These are phyloP conservation scores for Whalleya microplaca DNA, from an alignment of 2,329 filamentous ascomycete species.

Conservation along the genomic window DNA sequence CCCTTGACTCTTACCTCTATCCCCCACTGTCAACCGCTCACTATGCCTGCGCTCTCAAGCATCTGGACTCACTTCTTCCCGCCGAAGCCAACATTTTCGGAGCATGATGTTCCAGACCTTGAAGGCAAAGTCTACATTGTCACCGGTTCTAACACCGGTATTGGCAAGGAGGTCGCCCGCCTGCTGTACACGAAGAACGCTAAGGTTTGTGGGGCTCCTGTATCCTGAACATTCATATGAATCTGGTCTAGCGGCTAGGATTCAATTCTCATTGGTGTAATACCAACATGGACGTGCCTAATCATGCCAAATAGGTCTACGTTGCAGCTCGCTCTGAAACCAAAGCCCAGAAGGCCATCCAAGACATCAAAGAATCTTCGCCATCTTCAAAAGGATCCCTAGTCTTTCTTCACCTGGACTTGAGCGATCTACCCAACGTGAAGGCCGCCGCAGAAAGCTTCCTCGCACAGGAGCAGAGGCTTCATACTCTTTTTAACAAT, in stretches of 20 bases:
- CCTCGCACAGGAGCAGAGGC: conserved; percentile 28
- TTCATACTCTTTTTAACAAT: conserved; percentile 47
- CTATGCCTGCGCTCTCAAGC: no score
- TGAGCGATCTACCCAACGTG: conserved; percentile 30
- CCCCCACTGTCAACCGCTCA: no score
- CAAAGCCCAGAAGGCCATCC: conserved; percentile 33
- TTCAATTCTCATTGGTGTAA: no score
- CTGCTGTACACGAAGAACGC: conserved; percentile 27
- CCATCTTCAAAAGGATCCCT: conserved; percentile 20
- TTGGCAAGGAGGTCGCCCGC: conserved; percentile 28
- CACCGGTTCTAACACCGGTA: conserved; percentile 33
- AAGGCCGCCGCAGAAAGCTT: conserved; percentile 26
- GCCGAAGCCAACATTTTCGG: conserved; percentile 25
- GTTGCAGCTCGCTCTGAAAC: conserved; percentile 39
- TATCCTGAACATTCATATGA: no score
- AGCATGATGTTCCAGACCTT: conserved; percentile 27
- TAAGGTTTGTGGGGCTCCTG: no score
- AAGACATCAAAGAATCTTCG: conserved; percentile 20
- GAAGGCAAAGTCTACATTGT: conserved; percentile 27
- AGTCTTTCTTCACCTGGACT: conserved; percentile 37
- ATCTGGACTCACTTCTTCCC: conserved; percentile 17
- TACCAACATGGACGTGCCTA: no score
- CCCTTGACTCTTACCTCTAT: no score
- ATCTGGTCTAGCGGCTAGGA: no score
- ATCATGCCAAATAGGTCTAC: no score